Evolutionary conservation across 331 rosid species (phyloP).

Genomic region (Quercus phellos): DNA sequence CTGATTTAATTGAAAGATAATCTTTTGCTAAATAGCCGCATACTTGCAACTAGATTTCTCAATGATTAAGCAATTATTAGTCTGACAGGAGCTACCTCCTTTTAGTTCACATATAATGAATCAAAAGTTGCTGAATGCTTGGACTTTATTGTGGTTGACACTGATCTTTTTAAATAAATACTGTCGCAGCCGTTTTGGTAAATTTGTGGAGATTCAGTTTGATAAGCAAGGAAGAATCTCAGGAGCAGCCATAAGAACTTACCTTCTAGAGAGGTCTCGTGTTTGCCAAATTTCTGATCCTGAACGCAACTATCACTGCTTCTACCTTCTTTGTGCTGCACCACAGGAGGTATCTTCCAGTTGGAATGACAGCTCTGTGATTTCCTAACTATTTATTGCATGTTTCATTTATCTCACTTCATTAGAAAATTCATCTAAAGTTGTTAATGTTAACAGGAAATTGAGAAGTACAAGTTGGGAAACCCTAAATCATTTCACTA

Average conservation of each 20-base stretch:
- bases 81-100: not conserved
- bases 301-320: slow-evolving; percentile 98
- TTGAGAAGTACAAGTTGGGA: slow-evolving; percentile 90
- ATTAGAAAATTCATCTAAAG: slow-evolving; percentile 11
- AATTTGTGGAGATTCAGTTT: slow-evolving; percentile 96
- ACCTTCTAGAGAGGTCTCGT: slow-evolving; percentile 96
- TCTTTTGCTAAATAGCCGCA: slow-evolving; percentile 1
- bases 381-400: not conserved
- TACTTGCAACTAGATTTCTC: not conserved
- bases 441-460: slow-evolving; percentile 58
- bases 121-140: not conserved
- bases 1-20: not conserved
- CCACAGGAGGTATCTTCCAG: slow-evolving; percentile 78
- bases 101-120: slow-evolving; percentile 3
- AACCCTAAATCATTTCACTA: slow-evolving; percentile 83
- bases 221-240: slow-evolving; percentile 97
- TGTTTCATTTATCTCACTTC: slow-evolving; percentile 15
- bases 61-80: slow-evolving; percentile 1
- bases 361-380: slow-evolving; percentile 8
- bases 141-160: slow-evolving; percentile 9
- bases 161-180: slow-evolving; percentile 18
- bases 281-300: slow-evolving; percentile 98
- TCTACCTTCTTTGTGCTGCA: slow-evolving; percentile 97
- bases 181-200: slow-evolving; percentile 87
- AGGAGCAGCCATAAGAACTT: slow-evolving; percentile 96